Percentiles rank a stretch among this genome's conserved stretches.
Conservation (phyloP, 108 stramenopile species). For the Cyclotella kingstonii region DNA sequence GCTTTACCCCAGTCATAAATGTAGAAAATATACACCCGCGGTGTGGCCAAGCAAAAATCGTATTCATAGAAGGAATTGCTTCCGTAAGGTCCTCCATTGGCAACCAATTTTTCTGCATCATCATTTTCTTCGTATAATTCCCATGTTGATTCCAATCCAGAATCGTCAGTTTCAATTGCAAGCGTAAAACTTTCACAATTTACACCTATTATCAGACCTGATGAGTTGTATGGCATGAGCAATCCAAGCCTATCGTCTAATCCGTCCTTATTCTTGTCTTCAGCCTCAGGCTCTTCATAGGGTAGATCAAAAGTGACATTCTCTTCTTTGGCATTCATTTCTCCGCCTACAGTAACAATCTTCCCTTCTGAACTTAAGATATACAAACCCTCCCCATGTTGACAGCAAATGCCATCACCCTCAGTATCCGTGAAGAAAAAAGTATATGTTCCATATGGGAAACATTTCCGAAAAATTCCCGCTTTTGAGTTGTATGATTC, state of each 20-base stretch:
- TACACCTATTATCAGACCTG: slow-evolving; percentile 21
- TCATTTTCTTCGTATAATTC: slow-evolving; percentile 25
- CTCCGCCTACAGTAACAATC: slow-evolving; percentile 21
- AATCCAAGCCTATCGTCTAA: slow-evolving; percentile 30
- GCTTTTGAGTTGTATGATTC: slow-evolving; percentile 1
- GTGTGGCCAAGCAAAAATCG: slow-evolving; percentile 33
- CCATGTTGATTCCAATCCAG: slow-evolving; percentile 34
- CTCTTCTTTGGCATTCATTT: slow-evolving; percentile 18
- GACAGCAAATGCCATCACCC: slow-evolving; percentile 30
- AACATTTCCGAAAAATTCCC: slow-evolving; percentile 15
- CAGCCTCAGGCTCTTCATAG: slow-evolving; percentile 24
- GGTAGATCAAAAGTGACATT: slow-evolving; percentile 20
- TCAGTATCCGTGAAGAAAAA: slow-evolving; percentile 24
- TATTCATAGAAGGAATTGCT: slow-evolving; percentile 18
- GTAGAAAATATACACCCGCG: slow-evolving; percentile 20
- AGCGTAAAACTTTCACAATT: slow-evolving; percentile 36
- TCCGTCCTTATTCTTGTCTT: slow-evolving; percentile 24
- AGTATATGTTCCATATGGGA: slow-evolving; percentile 21
- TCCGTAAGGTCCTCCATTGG: slow-evolving; percentile 33
- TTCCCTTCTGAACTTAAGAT: slow-evolving; percentile 24
- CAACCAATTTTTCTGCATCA: slow-evolving; percentile 16
- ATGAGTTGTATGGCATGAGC: slow-evolving; percentile 30
- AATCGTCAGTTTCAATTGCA: slow-evolving; percentile 21
- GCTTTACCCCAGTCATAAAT: slow-evolving; percentile 28
- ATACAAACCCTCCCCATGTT: slow-evolving; percentile 33